These are phyloP conservation scores for Plasmopara muralis DNA, from an alignment of 352 stramenopile species.

Conservation along the genomic window DNA sequence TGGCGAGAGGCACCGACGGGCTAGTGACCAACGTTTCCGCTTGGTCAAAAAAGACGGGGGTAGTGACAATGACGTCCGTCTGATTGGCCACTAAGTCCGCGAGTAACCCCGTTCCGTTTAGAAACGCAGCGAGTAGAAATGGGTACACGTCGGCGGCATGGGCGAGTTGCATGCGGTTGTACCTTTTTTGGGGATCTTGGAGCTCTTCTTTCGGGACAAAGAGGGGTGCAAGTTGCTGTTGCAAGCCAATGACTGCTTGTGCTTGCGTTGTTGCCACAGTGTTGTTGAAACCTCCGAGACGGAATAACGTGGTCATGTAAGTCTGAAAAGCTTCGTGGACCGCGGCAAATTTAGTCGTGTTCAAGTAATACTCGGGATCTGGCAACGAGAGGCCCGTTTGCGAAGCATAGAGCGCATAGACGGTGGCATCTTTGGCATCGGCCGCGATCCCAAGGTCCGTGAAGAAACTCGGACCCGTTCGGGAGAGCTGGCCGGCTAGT, in stretches of 20 bases:
- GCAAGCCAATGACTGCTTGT: constrained; percentile 76
- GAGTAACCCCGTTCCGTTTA: constrained; percentile 43
- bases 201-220: constrained; percentile 88
- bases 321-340: constrained; percentile 65
- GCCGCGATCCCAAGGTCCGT: constrained; percentile 65
- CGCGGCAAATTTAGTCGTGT: constrained; percentile 72
- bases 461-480: constrained; percentile 64
- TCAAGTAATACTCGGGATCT: constrained; percentile 90
- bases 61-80: constrained; percentile 46
- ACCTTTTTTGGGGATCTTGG: constrained; percentile 82
- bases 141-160: constrained; percentile 43
- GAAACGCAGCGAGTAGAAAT: constrained; percentile 41
- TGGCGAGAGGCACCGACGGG: constrained; percentile 32
- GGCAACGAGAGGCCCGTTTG: constrained; percentile 86
- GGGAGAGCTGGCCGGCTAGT: constrained; percentile 46
- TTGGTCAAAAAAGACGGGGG: constrained; percentile 45
- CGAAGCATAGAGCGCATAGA: constrained; percentile 74
- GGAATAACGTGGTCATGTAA: constrained; percentile 73
- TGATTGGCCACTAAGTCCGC: constrained; percentile 26
- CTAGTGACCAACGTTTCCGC: constrained; percentile 43
- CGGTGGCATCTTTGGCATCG: constrained; percentile 80
- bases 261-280: constrained; percentile 25
- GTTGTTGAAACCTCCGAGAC: constrained; percentile 41
- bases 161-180: constrained; percentile 83
- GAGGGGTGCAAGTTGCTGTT: constrained; percentile 68